Evolutionary conservation across 2,329 filamentous ascomycete genomes (phyloP), one percentile per base, ranked within the genome.

Genomic region (Alternaria viburni): DNA sequence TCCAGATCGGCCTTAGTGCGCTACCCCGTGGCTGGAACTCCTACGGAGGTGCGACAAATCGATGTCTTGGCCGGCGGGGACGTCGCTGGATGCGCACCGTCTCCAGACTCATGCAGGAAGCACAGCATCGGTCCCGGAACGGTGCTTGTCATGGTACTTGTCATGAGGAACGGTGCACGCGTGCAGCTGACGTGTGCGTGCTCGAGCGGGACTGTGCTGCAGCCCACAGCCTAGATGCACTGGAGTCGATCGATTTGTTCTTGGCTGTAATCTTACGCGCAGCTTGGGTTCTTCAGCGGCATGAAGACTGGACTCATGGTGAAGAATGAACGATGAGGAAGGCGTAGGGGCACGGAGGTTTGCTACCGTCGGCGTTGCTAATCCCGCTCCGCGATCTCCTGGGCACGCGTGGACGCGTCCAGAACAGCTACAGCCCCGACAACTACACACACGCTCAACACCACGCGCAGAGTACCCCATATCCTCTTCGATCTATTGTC

Each of bases 31-130:
- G 55, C 59, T 64, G 57, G 52, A 62, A 62, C 62, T 74, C 69
- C 64, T 66, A 70, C 74, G 69, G 51, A 76, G 70, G 68, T 78
- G 76, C 71, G 75, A 79, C 76, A 61, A 49, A 45, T 61, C 21
- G 46, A 59, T 54, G 43, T 66, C 73, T 73, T 74, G 69, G 68
- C 67, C 56, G 43, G 46, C 63, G 45, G 57, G 46, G 54, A 65
- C 57, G 44, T 45, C 55, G 51, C 57, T 59, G n/a, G 23, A 46
- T 43, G 19, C 49, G 41, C 56, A 30, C 50, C 44, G 46, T 50
- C 36, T 59, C 55, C 63, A 57, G 58, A 55, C 46, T 50, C 62
- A 51, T 41, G 52, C 59, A 51, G 45, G 61, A 59, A 58, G 45
- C 58, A 54, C 52, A 41, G 21, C 57, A 59, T 54, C 54, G 54